These are phyloP conservation scores for Cladosporium oxysporum DNA, from an alignment of 2,329 filamentous ascomycete genomes.

Conservation along the genomic window DNA sequence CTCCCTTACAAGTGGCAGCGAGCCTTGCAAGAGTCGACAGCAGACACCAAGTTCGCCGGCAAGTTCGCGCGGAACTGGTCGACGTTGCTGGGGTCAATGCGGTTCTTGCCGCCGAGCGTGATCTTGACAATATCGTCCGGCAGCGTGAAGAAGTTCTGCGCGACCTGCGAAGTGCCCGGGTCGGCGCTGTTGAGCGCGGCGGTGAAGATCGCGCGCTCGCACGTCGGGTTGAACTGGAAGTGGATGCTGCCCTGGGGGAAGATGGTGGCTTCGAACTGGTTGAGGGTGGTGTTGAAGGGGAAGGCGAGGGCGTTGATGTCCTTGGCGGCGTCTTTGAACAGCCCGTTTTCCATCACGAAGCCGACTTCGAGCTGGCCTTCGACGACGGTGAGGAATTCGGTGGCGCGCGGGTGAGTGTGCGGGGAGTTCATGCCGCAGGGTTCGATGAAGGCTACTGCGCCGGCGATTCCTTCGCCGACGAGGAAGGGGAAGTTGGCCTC, in stretches of 20 bases:
- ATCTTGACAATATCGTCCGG: constrained; percentile 41
- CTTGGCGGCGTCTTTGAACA: constrained; percentile 36
- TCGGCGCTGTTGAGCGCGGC: constrained; percentile 48
- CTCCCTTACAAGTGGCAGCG: constrained; percentile 9
- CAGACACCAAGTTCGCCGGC: constrained; percentile 17
- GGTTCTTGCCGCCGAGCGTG: constrained; percentile 34
- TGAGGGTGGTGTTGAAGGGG: constrained; percentile 44
- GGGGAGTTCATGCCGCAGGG: constrained; percentile 51
- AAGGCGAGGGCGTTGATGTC: constrained; percentile 29
- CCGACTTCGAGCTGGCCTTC: constrained; percentile 45
- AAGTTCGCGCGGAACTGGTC: constrained; percentile 20
- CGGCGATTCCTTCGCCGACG: constrained; percentile 41
- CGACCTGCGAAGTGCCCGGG: constrained; percentile 45
- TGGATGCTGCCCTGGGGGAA: constrained; percentile 51
- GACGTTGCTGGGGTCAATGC: constrained; percentile 15
- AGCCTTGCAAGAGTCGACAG: constrained; percentile 18
- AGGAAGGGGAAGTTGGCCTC: constrained; percentile 44
- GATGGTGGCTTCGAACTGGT: constrained; percentile 48
- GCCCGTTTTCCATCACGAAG: constrained; percentile 50
- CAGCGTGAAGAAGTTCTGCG: constrained; percentile 47
- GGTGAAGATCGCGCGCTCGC: constrained; percentile 47
- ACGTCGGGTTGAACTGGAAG: constrained; percentile 52
- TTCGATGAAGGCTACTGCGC: constrained; percentile 42
- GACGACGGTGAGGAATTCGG: constrained; percentile 50
- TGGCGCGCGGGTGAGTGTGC: constrained; percentile 52